A percentile compares a stretch with the other conserved stretches of the same genome.
phyloP scores from a whole-genome alignment of 2,329 filamentous ascomycete species.

The Scedosporium boydii region DNA sequence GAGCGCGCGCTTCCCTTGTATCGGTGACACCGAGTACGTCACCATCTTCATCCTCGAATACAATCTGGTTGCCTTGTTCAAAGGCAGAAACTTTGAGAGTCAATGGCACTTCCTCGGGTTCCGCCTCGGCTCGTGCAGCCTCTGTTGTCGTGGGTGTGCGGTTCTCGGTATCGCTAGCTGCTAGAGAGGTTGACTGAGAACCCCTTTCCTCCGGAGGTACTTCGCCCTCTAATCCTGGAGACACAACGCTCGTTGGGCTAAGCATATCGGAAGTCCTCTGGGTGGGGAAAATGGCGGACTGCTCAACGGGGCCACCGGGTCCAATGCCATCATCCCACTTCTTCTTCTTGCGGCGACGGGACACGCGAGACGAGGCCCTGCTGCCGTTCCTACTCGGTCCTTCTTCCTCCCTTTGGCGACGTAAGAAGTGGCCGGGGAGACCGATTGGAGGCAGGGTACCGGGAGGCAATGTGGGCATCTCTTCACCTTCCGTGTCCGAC shows the following conservation, averaged over 20 bases:
- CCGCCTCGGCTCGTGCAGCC: not conserved
- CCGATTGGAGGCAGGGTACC: slow-evolving; percentile 65
- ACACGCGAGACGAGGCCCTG: slow-evolving; percentile 49
- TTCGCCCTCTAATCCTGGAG: not conserved
- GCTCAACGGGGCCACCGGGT: slow-evolving; percentile 77
- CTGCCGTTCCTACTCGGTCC: slow-evolving; percentile 41
- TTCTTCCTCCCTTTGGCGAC: slow-evolving; percentile 72
- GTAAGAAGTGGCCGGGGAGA: slow-evolving; percentile 66
- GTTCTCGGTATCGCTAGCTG: not conserved
- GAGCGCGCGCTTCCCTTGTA: slow-evolving; percentile 20
- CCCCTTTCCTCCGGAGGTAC: not conserved
- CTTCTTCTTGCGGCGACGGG: slow-evolving; percentile 55
- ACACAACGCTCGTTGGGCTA: slow-evolving; percentile 6
- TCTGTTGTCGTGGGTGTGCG: not conserved
- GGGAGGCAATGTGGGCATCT: slow-evolving; percentile 50
- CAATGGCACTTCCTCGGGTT: not conserved
- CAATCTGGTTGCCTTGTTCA: slow-evolving; percentile 67
- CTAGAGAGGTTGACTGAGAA: not conserved
- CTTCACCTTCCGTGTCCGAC: slow-evolving; percentile 70
- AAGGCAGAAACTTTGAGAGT: slow-evolving; percentile 53
- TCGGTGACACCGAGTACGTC: slow-evolving; percentile 67
- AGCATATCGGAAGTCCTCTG: not conserved
- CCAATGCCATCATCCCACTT: slow-evolving; percentile 63
- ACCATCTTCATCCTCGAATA: slow-evolving; percentile 79
- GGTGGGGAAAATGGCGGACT: slow-evolving; percentile 78